A percentile compares a stretch with the other conserved stretches of the same genome.
Conservation (phyloP, 2,329 filamentous ascomycete genomes). For the Botryosphaeria dothidea region DNA sequence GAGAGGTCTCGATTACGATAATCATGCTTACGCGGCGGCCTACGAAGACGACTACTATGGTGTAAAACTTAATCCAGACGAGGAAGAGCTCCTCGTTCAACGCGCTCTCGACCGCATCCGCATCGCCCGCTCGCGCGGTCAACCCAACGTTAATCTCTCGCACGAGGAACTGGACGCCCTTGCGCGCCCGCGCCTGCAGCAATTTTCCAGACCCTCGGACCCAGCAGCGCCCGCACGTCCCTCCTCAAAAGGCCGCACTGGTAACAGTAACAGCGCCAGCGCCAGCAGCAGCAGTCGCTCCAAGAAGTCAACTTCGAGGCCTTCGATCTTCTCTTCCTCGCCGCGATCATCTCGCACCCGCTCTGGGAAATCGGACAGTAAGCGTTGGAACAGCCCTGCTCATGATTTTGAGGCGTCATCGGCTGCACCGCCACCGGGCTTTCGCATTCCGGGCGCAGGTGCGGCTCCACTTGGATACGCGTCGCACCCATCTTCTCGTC, state of each 20-base stretch:
- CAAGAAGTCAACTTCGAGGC: constrained; percentile 33
- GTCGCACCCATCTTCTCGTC: constrained; percentile 36
- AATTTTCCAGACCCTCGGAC: constrained; percentile 24
- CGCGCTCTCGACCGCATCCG: constrained; percentile 79
- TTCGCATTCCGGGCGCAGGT: constrained; percentile 51
- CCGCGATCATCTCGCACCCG: constrained; percentile 24
- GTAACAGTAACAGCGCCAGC: constrained; percentile 33
- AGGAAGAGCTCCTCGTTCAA: constrained; percentile 76
- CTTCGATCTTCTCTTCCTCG: constrained; percentile 30
- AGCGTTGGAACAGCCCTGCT: constrained; percentile 27
- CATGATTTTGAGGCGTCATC: constrained; percentile 22
- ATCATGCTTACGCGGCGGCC: constrained; percentile 45
- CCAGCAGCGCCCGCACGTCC: constrained; percentile 33
- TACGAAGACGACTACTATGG: constrained; percentile 51
- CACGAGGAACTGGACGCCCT: constrained; percentile 74
- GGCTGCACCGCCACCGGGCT: constrained; percentile 41
- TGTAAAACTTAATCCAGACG: constrained; percentile 36
- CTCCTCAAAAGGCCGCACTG: constrained; percentile 31
- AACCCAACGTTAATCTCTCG: constrained; percentile 76
- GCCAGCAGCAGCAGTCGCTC: constrained; percentile 34
- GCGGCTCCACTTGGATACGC: constrained; percentile 37
- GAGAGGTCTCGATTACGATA: constrained; percentile 37
- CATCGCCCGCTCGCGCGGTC: constrained; percentile 73
- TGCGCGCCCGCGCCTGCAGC: constrained; percentile 28
- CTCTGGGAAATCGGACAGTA: constrained; percentile 34